Percentiles rank a stretch among this genome's conserved stretches.
Evolutionary conservation across 1,284 basidiomycete species (phyloP).

Genomic region (Abortiporus biennis): DNA sequence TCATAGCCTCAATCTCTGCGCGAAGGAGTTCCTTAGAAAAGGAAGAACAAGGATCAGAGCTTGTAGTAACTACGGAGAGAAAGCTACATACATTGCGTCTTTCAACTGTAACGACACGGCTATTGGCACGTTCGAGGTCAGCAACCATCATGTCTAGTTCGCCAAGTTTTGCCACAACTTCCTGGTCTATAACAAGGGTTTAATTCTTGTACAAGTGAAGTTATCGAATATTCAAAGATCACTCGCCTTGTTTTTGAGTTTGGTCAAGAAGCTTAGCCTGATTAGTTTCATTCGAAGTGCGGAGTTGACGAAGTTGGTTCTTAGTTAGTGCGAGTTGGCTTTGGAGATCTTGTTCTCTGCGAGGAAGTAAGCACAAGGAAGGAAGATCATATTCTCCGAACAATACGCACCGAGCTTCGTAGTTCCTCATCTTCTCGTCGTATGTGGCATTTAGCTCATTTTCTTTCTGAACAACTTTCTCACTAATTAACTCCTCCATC

Average conservation of each 20-base stretch:
- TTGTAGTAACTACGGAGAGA: background rate
- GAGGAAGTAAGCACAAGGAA: background rate
- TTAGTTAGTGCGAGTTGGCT: conserved; percentile 82
- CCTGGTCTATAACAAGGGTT: conserved; percentile 61
- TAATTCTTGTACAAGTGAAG: background rate
- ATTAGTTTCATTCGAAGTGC: conserved; percentile 85
- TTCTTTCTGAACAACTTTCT: conserved; percentile 85
- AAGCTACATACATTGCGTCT: conserved; percentile 69
- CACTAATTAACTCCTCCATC: conserved; percentile 89
- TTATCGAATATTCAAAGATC: conserved; percentile 1
- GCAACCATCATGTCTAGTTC: conserved; percentile 91
- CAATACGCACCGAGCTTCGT: conserved; percentile 75
- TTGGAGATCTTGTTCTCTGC: conserved; percentile 88
- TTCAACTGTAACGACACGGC: conserved; percentile 87
- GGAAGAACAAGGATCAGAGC: too few species aligned
- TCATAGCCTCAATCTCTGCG: conserved; percentile 87
- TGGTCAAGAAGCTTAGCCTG: conserved; percentile 90
- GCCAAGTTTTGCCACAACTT: conserved; percentile 80
- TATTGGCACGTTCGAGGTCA: conserved; percentile 91
- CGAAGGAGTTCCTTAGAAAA: conserved; percentile 77
- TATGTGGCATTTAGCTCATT: conserved; percentile 95
- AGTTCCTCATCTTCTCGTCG: conserved; percentile 92
- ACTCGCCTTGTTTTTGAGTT: conserved; percentile 76
- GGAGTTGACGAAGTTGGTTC: conserved; percentile 85
- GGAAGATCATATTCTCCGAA: background rate